Percentiles rank a stretch among this genome's conserved stretches.
Conservation (phyloP, 1,284 basidiomycete genomes). For the Pascua guehoae region DNA sequence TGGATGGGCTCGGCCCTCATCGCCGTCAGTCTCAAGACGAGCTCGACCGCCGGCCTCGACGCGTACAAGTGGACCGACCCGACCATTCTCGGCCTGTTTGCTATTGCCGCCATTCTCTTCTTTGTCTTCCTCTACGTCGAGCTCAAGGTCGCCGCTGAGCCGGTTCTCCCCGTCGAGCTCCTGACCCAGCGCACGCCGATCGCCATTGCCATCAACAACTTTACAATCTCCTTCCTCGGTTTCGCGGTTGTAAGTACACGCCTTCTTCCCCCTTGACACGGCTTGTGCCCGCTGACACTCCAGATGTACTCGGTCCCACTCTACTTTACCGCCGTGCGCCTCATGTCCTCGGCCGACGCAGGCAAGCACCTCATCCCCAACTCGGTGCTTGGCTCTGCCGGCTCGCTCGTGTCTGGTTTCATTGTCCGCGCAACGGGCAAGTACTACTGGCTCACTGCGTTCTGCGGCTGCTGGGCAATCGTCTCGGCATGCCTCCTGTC, state of each 20-base stretch:
- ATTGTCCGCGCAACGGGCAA: constrained; percentile 77
- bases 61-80: constrained; percentile 61
- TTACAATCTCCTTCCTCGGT: constrained; percentile 59
- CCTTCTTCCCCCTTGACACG: background rate
- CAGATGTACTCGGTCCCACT: constrained; percentile 82
- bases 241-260: constrained; percentile 67
- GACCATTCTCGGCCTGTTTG: constrained; percentile 63
- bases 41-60: constrained; percentile 22
- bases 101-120: constrained; percentile 57
- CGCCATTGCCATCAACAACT: constrained; percentile 73
- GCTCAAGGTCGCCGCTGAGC: constrained; percentile 66
- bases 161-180: constrained; percentile 77
- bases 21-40: constrained; percentile 70
- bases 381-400: constrained; percentile 73
- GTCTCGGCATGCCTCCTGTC: constrained; percentile 27
- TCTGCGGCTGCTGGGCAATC: constrained; percentile 23
- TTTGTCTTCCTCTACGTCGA: constrained; percentile 69
- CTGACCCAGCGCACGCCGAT: constrained; percentile 65
- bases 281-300: constrained; percentile 4
- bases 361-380: constrained; percentile 84
- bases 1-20: constrained; percentile 70
- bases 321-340: constrained; percentile 80
- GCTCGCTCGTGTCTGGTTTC: constrained; percentile 81
- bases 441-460: constrained; percentile 60
- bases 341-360: constrained; percentile 66